Base-by-base conservation (phyloP, 352 stramenopile genomes). In the Phytophthora vignae region DNA sequence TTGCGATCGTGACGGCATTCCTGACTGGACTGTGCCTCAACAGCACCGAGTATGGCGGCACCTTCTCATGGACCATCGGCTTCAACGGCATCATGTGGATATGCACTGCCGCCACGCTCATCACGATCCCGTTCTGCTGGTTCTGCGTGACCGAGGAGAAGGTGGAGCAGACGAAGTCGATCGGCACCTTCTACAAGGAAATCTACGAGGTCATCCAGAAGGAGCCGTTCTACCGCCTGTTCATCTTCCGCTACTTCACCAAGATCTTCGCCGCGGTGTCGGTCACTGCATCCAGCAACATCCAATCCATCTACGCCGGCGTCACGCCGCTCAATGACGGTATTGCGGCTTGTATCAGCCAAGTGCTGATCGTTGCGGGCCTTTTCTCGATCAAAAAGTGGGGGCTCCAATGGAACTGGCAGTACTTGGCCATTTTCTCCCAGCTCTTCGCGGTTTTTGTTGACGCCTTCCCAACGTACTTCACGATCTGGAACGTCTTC, bases 21-120 rank as follows among this genome's bases (percentile, higher is more conserved):
- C 46, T 90, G 54, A 83, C 74, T 22, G 82, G 79, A 15, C 33
- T 90, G 17, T 73, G 77, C 1, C 64, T 90, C 22, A 90, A 87
- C 64, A 71, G 71, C 22, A 49, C 49, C 1, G 70, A 79, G 27
- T 90, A 86, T 46, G 82, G 82, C n/a, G 82, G 82, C 40, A 68
- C 69, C 29, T 89, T 33, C 29, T 33, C 29, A 5, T 33, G 29
- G 29, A 33, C 29, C 29, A 33, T 33, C 29, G 29, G 29, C 29
- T 87, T 87, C 58, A 71, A 77, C 55, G 67, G 67, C n/a, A 65
- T 87, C 67, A 85, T 86, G 74, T 69, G 61, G 53, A 64, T 74
- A 57, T 81, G 73, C 29, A 69, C 25, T 5, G 25, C 25, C 25
- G 25, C 25, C 25, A 29, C 25, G 4, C 71, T 72, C 0, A 38